These are phyloP conservation scores for Phanerochaete carnosa DNA, from an alignment of 768 basidiomycete species.

Conservation along the genomic window DNA sequence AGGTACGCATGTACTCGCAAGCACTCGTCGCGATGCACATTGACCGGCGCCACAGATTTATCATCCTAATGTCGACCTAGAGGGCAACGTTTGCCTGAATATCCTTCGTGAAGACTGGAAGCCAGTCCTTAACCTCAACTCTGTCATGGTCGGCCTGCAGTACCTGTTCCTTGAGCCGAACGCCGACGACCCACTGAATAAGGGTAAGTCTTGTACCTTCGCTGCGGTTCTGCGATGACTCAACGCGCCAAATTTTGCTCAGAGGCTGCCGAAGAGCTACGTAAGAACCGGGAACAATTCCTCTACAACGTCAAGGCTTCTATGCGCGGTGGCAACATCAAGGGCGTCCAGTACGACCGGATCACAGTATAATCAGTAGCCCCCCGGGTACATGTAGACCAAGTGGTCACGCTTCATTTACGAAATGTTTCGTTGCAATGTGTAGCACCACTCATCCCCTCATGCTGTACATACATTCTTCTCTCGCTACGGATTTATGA, in stretches of 20 bases:
- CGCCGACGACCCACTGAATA: conserved; percentile 97
- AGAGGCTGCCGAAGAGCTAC: conserved; percentile 97
- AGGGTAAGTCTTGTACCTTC: conserved; percentile 55
- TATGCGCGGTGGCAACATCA: conserved; percentile 79
- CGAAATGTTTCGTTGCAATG: background rate
- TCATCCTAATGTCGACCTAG: conserved; percentile 97
- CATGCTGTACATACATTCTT: background rate
- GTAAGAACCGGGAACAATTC: conserved; percentile 84
- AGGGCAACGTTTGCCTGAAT: conserved; percentile 98
- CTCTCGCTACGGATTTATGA: background rate
- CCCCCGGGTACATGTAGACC: background rate
- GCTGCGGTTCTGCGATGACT: conserved; percentile 11
- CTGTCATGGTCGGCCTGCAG: conserved; percentile 97
- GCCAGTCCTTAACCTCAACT: conserved; percentile 94
- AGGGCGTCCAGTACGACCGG: conserved; percentile 75
- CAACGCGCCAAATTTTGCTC: conserved; percentile 15
- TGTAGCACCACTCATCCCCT: conserved; percentile 30
- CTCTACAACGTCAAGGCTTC: conserved; percentile 79
- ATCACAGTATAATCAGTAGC: conserved; percentile 35
- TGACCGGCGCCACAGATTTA: conserved; percentile 68
- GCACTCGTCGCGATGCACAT: background rate
- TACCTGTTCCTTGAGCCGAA: conserved; percentile 99
- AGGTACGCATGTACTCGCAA: conserved; percentile 44
- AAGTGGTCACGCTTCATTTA: background rate
- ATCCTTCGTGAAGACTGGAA: conserved; percentile 99